These are phyloP conservation scores for Babesia bigemina DNA, from an alignment of 169 alveolate species.

Conservation along the genomic window DNA sequence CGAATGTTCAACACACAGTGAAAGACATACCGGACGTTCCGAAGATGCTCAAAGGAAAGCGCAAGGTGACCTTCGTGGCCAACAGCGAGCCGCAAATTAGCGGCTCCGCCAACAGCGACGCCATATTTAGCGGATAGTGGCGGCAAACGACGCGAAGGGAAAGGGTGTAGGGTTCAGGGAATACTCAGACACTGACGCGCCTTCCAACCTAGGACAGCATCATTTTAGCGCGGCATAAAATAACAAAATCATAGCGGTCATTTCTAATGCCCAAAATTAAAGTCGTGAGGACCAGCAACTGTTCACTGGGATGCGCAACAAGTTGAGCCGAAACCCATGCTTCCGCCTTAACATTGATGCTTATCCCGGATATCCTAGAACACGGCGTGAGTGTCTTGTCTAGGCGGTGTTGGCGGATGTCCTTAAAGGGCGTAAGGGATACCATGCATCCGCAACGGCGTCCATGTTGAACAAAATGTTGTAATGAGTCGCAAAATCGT, in stretches of 20 bases:
- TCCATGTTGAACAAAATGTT: conserved; percentile 45
- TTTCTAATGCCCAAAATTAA: too few relatives aligned
- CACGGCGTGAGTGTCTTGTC: neutral
- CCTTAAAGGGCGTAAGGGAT: conserved; percentile 3
- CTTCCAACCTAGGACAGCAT: too few relatives aligned
- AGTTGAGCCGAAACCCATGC: too few relatives aligned
- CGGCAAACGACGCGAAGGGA: neutral
- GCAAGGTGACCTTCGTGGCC: conserved; percentile 54
- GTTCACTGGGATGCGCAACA: too few relatives aligned
- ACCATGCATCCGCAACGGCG: conserved; percentile 3
- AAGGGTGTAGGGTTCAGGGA: conserved; percentile 2
- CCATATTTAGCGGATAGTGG: conserved; percentile 5
- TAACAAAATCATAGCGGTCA: too few relatives aligned
- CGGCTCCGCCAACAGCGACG: conserved; percentile 36
- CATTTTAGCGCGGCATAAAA: too few relatives aligned
- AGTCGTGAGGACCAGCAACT: too few relatives aligned
- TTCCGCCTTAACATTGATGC: too few relatives aligned
- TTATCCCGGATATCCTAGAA: too few relatives aligned
- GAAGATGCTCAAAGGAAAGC: conserved; percentile 13
- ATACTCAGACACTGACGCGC: too few relatives aligned
- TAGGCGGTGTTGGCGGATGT: neutral
- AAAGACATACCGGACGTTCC: conserved; percentile 1
- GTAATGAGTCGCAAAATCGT: conserved; percentile 12
- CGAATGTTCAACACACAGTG: neutral
- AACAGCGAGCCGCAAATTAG: conserved; percentile 36